Evolutionary conservation across 1,139 yeast species (phyloP).

Genomic region (Saccharomyces hybrid): DNA sequence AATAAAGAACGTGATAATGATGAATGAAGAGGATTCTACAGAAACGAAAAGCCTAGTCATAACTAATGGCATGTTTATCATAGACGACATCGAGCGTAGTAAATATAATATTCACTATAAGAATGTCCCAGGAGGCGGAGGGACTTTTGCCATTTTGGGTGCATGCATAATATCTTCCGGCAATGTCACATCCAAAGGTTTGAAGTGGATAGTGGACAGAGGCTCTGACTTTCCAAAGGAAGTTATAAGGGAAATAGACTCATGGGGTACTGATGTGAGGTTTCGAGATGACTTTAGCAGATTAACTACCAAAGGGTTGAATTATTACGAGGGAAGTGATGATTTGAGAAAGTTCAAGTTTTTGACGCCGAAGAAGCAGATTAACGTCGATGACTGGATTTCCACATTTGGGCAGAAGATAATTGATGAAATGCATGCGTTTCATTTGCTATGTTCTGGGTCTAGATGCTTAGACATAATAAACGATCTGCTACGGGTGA

Average conservation of each 20-base stretch:
- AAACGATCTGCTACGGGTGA: constrained; percentile 26
- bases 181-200: constrained; percentile 29
- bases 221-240: constrained; percentile 67
- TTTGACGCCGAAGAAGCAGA: constrained; percentile 54
- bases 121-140: constrained; percentile 83
- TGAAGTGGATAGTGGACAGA: constrained; percentile 68
- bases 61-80: constrained; percentile 81
- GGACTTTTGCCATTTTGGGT: constrained; percentile 73
- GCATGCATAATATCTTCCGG: constrained; percentile 46
- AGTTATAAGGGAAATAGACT: constrained; percentile 39
- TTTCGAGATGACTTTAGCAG: constrained; percentile 47
- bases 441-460: constrained; percentile 74
- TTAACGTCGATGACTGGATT: constrained; percentile 49
- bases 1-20: background rate
- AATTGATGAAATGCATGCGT: constrained; percentile 35
- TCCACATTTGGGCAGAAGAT: constrained; percentile 31
- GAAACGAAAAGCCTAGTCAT: constrained; percentile 33
- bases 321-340: constrained; percentile 45
- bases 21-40: background rate
- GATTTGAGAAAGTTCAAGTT: constrained; percentile 53
- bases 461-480: constrained; percentile 46
- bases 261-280: constrained; percentile 57
- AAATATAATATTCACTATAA: constrained; percentile 37
- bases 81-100: constrained; percentile 63
- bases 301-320: constrained; percentile 74